Base-by-base conservation (phyloP, 257 asterid species). In the Solanum sparsipilum region DNA sequence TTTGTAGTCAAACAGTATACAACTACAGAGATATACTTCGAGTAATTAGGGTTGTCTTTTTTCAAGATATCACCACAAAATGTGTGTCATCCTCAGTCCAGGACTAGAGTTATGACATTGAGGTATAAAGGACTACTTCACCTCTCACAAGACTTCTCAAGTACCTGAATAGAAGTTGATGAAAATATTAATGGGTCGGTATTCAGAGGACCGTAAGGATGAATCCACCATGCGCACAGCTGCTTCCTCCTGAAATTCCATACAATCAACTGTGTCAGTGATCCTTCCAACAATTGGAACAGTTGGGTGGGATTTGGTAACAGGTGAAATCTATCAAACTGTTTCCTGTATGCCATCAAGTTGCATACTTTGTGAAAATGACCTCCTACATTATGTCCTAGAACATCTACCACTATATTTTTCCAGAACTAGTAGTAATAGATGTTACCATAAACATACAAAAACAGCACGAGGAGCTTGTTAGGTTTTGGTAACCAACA, bases 141-240 rank as follows among this genome's bases (percentile, higher is more conserved):
- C 27, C 85, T 31, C 20, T 82, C 44, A 82, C 85, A 48, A 48
- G 44, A 48, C 11, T 48, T 48, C 83, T 29, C 85, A 71, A 86
- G 82, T 88, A 89, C 98, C 98, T 90, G 99, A 95, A 93, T 95
- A 97, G 92, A 96, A 97, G 90, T 92, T 93, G 87, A 97, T 94
- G 84, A 96, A 97, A 65, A 95, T 91, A 88, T 97, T 97, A 86
- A 97, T 96, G 71, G 99, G 98, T 35, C 98, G 95, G 92, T 93
- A 91, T 39, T 95, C 97, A 2, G 98, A 94, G 41, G 99, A 90
- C 83, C 90, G 89, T 79, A 89, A 73, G 44, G 97, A 91, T 85
- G 95, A 92, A 93, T 94, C 97, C 85, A 94, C 98, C 92, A 96
- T 86, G 85, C 99, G 96, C 92, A 91, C 91, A 13, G 99, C 99